Base-by-base conservation (phyloP, 345 rosid genomes). In the Eucalyptus tenuipes region DNA sequence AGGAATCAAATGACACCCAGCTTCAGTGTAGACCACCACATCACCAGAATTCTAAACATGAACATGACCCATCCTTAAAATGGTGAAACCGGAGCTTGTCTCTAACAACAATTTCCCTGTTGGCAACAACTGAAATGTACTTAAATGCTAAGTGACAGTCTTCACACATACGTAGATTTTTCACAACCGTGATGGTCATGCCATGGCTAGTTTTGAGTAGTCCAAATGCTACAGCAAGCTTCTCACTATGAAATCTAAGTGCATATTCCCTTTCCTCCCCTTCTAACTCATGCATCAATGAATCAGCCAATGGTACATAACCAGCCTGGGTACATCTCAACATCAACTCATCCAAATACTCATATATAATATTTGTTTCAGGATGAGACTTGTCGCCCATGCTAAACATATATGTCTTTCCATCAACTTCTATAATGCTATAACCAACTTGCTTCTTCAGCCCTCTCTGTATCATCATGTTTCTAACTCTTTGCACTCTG, bases 181-280 rank as follows among this genome's bases (percentile, higher is more conserved):
- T 96, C 87, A 96, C 94, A 40, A 96, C 90, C 89, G 93, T 94
- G 37, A 93, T 84, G n/a, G 92, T 53, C 88, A 86, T 55, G 82
- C 91, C 93, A 42, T 90, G 89, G 86, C 90, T 86, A n/a, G 96
- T 94, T 90, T 94, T 95, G 81, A 95, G 86, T 80, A 96, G 87
- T 49, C 97, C 97, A 53, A 93, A 97, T 86, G 97, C 96, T 25
- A 95, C 91, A 17, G 97, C 99, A 11, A 97, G 96, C 93, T 97
- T 97, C 94, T 96, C 98, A 45, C 99, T 95, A 66, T 97, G 99
- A 92, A 94, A 93, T 90, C 95, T 90, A 87, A 96, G 96, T 29
- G 97, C 95, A n/a, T 86, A 88, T 50, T 96, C 99, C 89, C 94
- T 95, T 92, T 97, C 99, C 90, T 95, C 99, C 90, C 95, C 98